Evolutionary conservation across 2,329 filamentous ascomycete species (phyloP).

Genomic region (Ophiobolus disseminans): DNA sequence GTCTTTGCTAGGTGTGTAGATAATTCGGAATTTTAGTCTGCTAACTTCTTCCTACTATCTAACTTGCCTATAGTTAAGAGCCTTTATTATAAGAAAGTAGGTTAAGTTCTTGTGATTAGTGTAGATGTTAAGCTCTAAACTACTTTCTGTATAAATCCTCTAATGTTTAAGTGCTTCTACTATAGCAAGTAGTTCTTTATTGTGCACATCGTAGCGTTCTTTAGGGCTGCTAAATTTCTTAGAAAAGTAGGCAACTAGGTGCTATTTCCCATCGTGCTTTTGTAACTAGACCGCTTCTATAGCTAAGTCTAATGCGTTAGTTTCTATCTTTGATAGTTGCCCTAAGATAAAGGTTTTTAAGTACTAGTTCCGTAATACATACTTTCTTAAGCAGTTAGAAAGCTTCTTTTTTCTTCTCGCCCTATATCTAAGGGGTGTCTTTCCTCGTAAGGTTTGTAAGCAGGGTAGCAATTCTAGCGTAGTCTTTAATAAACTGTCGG

Average conservation of each 20-base stretch:
- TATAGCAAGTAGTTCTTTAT: conserved; percentile 4
- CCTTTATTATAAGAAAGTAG: background rate
- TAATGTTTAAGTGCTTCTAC: conserved; percentile 3
- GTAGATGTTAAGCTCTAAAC: conserved; percentile 2
- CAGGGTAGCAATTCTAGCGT: background rate
- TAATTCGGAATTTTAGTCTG: conserved; percentile 1
- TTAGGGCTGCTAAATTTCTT: background rate
- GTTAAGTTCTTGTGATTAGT: conserved; percentile 3
- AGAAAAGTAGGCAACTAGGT: background rate
- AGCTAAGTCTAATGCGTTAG: background rate
- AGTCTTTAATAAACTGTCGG: conserved; percentile 2
- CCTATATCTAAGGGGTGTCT: background rate
- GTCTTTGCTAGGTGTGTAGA: background rate
- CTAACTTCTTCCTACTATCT: background rate
- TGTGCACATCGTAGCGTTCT: background rate
- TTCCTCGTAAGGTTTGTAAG: background rate
- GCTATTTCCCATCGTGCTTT: background rate
- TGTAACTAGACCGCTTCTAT: background rate
- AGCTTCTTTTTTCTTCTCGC: background rate
- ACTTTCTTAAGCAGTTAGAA: background rate
- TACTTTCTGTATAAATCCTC: conserved; percentile 1
- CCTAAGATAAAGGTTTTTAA: background rate
- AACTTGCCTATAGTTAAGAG: background rate
- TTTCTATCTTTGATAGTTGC: background rate
- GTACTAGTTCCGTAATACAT: background rate